Percentiles rank a stretch among this genome's conserved stretches.
Conservation (phyloP, 176 grass and related monocot species). For the Saccharum spontaneum region DNA sequence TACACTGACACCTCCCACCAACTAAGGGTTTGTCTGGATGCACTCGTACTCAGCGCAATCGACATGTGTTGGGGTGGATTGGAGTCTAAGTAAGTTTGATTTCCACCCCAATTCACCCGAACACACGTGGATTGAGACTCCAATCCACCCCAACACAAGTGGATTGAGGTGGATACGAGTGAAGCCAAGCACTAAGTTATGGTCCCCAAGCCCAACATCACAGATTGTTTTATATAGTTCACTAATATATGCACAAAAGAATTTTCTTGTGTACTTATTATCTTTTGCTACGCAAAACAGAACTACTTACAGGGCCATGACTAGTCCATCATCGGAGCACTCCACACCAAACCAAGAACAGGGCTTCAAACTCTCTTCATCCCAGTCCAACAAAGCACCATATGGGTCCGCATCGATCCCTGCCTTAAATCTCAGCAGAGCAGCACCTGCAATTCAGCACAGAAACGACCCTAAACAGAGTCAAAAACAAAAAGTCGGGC, state of each 20-base stretch:
- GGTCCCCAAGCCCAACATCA: background rate
- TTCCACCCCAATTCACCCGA: no score
- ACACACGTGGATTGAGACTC: no score
- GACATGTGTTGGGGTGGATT: no score
- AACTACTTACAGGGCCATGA: conserved; percentile 62
- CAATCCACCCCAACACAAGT: no score
- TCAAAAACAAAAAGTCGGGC: conserved; percentile 10
- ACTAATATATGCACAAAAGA: background rate
- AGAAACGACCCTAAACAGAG: conserved; percentile 9
- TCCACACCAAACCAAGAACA: conserved; percentile 60
- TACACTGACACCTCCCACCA: background rate
- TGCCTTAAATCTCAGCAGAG: conserved; percentile 53
- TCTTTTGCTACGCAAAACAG: background rate
- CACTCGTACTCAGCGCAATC: no score
- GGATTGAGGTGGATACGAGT: no score
- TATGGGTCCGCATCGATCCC: conserved; percentile 38
- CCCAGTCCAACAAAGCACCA: conserved; percentile 46
- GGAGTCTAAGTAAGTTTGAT: no score
- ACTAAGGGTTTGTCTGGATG: no score
- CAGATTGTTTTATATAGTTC: background rate
- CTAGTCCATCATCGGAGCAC: conserved; percentile 58
- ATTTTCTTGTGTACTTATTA: background rate
- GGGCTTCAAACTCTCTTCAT: conserved; percentile 31
- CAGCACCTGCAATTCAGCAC: conserved; percentile 47
- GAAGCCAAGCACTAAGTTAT: background rate